These are phyloP conservation scores for Diaporthe humulicola DNA, from an alignment of 2,329 filamentous ascomycete species.

Conservation along the genomic window DNA sequence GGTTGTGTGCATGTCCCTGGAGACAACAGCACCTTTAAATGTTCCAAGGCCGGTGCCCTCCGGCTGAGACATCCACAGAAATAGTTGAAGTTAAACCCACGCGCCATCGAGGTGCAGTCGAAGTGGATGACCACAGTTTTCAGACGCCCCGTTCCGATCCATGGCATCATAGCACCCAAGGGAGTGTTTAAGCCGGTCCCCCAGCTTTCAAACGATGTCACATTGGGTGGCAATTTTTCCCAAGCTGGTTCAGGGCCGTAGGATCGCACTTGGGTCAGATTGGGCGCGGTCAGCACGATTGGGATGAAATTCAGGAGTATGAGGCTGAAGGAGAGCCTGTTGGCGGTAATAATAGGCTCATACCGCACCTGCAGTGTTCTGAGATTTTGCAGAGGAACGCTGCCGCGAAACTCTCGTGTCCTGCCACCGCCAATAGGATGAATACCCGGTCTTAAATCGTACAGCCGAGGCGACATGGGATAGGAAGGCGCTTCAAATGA, in stretches of 20 bases:
- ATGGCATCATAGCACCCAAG: neutral
- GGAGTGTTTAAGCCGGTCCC: rapidly evolving
- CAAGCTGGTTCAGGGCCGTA: neutral
- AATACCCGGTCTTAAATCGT: too few species aligned
- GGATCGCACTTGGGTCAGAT: neutral
- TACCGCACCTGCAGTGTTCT: neutral
- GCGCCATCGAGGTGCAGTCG: neutral
- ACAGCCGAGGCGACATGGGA: neutral
- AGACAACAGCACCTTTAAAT: neutral
- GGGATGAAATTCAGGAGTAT: neutral
- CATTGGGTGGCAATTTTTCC: rapidly evolving
- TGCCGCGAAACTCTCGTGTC: too few species aligned
- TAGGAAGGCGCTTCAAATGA: neutral
- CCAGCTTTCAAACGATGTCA: neutral
- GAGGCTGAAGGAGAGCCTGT: too few species aligned
- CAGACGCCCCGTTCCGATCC: neutral
- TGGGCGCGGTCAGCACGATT: neutral
- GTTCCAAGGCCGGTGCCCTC: neutral
- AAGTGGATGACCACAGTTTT: neutral
- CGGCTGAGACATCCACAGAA: neutral
- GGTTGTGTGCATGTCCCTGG: neutral
- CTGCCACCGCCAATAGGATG: too few species aligned
- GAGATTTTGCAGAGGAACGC: neutral
- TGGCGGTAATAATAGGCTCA: too few species aligned
- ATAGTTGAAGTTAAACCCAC: neutral